Percentiles rank a stretch among this genome's conserved stretches.
phyloP scores from a whole-genome alignment of 1,284 basidiomycete genomes.

The Microbotryum scabiosae region DNA sequence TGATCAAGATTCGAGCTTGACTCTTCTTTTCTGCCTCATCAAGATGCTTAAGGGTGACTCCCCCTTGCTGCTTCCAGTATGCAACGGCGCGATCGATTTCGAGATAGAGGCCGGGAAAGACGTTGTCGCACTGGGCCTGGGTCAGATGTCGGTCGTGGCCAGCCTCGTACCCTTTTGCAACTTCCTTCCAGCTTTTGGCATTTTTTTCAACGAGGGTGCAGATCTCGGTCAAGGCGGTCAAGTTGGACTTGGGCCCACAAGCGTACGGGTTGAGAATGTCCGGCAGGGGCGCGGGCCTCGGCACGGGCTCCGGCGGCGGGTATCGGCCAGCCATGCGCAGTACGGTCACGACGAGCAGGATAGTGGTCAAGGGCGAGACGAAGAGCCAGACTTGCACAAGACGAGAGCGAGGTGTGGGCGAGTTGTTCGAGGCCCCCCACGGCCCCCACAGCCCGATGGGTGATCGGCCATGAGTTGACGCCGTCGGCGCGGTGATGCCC shows the following conservation, averaged over 20 bases:
- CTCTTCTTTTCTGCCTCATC: conserved; percentile 37
- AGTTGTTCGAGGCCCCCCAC: too few species aligned
- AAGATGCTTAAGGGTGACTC: conserved; percentile 34
- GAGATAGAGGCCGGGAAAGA: conserved; percentile 37
- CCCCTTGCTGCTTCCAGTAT: conserved; percentile 35
- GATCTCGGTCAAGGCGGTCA: conserved; percentile 1
- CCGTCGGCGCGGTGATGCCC: too few species aligned
- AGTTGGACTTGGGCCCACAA: conserved; percentile 6
- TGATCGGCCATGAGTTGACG: too few species aligned
- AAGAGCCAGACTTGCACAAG: conserved; percentile 8
- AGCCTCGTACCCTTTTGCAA: conserved; percentile 5
- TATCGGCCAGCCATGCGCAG: not conserved
- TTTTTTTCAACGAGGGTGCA: not conserved
- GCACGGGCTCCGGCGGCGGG: not conserved
- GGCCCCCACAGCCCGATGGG: too few species aligned
- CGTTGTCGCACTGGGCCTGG: conserved; percentile 33
- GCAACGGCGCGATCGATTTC: conserved; percentile 38
- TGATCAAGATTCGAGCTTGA: conserved; percentile 36
- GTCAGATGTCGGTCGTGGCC: conserved; percentile 30
- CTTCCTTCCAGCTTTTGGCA: not conserved
- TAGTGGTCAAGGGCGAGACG: conserved; percentile 2
- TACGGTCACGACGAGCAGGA: conserved; percentile 8
- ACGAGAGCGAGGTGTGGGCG: too few species aligned
- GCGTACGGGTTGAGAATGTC: conserved; percentile 9
- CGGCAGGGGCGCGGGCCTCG: too few species aligned